Evolutionary conservation across 2,329 filamentous ascomycete genomes (phyloP), one percentile per base, ranked within the genome.

Genomic region (Xylariaceae sp.): DNA sequence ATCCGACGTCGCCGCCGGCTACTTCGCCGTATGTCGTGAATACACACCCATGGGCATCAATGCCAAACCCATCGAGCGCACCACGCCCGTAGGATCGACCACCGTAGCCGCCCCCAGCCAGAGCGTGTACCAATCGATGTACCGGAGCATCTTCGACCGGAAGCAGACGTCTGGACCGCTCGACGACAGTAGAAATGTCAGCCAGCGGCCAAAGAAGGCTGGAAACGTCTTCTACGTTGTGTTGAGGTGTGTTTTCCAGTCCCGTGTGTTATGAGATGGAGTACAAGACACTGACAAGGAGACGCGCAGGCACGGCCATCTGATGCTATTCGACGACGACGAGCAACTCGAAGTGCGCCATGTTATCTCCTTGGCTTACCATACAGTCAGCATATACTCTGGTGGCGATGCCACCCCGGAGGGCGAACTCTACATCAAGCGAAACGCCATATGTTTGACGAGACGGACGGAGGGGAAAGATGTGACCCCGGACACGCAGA

Each of bases 111-210:
- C 83, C 26, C 83, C 88, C 36, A 94, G 87, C 52, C 88, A 84
- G 36, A 95, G 90, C 57, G 90, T 98, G 23, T 96, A 96, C 60
- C 92, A 96, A 70, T 83, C 83, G 57, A 95, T 98, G 87, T 98
- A 98, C 62, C 72, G 88, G 55, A 94, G 84, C 57, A 82, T 98
- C 41, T 96, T 98, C 56, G 88, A 94, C 49, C 76, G 90, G 51
- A 89, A 82, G 51, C 68, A 63, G 22, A 47, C 52, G 7, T 46
- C 63, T 2, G 59, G 61, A 1, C 65, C 69, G 2, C 45, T 73
- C 35, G 71, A 75, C 29, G 61, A 63, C 32, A 65, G 59, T 39
- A 68, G 60, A 31, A 59, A 57, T 13, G 54, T 59, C 32, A 75
- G 65, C 41, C 67, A 74, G 49, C 60, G 74, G 40, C 71, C 73